Evolutionary conservation across 495 filamentous ascomycete species (phyloP), one percentile per base, ranked within the genome.

Genomic region (Massariosphaeria phaeospora): DNA sequence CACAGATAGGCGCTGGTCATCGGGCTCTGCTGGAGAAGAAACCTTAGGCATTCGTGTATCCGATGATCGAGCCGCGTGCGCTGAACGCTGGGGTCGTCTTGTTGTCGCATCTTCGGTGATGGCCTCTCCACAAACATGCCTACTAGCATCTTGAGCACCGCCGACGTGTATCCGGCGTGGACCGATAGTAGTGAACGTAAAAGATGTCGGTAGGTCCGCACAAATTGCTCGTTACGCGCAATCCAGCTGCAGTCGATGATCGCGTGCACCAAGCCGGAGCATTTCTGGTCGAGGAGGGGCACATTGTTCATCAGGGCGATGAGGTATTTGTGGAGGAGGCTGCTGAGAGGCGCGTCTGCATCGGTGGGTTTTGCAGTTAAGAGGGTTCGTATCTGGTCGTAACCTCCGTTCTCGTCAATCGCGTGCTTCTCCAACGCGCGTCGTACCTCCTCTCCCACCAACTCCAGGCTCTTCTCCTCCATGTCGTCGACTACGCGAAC

Each of bases 211-310:
- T 85, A 97, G 2, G 86, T 75, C 53, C 81, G 81, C 33, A 90
- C 77, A 69, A 94, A 96, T 3, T 76, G 72, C 52, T 90, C 83
- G 63, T 91, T 86, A 43, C 89, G 78, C 9, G 86, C 88, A 35
- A 96, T 77, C 93, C 93, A 99, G 31, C 82, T 74, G 67, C 82
- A 87, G 53, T 78, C 72, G 27, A 96, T 70, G 9, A 95, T 73
- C 20, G 82, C 82, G 56, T 80, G 73, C 31, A 96, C 81, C 27
- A 99, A 70, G 1, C 82, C 81, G 17, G 81, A 79, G 70, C 87
- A 96, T 40, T 79, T 79, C 60, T 79, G 82, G 57, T 84, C 77
- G 23, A 99, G 73, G 20, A 80, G 69, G 20, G 84, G 82, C 7
- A 86, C 79, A 55, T 84, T 84, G 41, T 79, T 80, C n/a, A 85